Percentiles rank a stretch among this genome's conserved stretches.
Evolutionary conservation across 352 stramenopile genomes (phyloP).

Genomic region (Pythium dissotocum): DNA sequence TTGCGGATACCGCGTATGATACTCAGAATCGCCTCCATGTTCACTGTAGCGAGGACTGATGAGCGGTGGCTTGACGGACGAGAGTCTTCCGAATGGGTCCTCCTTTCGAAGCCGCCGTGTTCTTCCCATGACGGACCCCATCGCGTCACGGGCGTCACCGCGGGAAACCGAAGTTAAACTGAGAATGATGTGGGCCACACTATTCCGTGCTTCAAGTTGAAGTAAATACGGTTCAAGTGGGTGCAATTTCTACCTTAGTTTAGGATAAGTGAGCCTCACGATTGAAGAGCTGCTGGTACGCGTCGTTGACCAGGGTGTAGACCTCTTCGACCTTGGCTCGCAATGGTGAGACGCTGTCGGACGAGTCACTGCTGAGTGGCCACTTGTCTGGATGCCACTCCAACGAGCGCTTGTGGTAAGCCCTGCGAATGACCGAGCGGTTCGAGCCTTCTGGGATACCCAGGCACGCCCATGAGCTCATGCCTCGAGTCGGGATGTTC

Average conservation of each 20-base stretch:
- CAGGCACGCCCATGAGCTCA: conserved; percentile 53
- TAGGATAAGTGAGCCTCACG: background rate
- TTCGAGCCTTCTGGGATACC: conserved; percentile 44
- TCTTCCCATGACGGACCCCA: background rate
- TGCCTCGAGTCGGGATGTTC: conserved; percentile 39
- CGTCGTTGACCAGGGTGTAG: conserved; percentile 47
- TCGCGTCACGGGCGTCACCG: background rate
- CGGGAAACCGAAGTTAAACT: conserved; percentile 6
- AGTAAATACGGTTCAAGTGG: conserved; percentile 2
- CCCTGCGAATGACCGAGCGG: conserved; percentile 46
- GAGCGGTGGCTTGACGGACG: background rate
- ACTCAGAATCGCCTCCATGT: conserved; percentile 62
- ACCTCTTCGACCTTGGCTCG: conserved; percentile 32
- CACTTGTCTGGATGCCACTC: conserved; percentile 80
- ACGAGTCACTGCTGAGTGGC: conserved; percentile 21
- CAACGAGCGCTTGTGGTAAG: conserved; percentile 61
- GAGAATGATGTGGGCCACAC: conserved; percentile 8
- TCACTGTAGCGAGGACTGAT: background rate
- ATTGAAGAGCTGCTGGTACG: conserved; percentile 47
- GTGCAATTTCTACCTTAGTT: background rate
- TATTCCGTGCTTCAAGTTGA: conserved; percentile 8
- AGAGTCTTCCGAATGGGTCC: background rate
- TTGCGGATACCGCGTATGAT: conserved; percentile 84
- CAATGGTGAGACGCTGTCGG: conserved; percentile 26
- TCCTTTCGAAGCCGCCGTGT: background rate